These are phyloP conservation scores for Auriculariales sp. DNA, from an alignment of 768 basidiomycete genomes.

Conservation along the genomic window DNA sequence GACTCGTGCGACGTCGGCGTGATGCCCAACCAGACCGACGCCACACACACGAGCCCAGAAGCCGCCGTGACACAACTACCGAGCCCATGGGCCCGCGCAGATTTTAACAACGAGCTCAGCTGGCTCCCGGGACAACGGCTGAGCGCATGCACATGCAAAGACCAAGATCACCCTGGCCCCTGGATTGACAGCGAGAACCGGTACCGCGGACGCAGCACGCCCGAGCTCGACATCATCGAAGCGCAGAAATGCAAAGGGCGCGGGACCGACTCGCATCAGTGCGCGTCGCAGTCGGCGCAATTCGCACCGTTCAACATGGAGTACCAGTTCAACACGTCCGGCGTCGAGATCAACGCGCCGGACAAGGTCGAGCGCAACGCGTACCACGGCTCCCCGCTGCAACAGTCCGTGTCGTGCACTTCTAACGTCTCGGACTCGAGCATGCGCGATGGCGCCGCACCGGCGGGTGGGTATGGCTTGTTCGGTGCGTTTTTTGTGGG, in stretches of 20 bases:
- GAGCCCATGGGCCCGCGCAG: slow-evolving; percentile 26
- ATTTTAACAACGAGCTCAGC: slow-evolving; percentile 48
- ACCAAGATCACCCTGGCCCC: slow-evolving; percentile 70
- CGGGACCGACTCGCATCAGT: slow-evolving; percentile 32
- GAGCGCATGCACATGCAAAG: slow-evolving; percentile 65
- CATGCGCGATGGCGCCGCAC: slow-evolving; percentile 44
- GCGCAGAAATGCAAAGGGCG: slow-evolving; percentile 46
- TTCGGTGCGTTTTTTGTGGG: slow-evolving; percentile 37
- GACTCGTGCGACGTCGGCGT: slow-evolving; percentile 46
- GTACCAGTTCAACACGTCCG: slow-evolving; percentile 28
- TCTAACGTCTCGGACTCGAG: slow-evolving; percentile 29
- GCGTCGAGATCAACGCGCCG: slow-evolving; percentile 21
- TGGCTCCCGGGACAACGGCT: slow-evolving; percentile 68
- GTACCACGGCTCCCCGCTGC: slow-evolving; percentile 40
- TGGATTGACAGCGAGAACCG: slow-evolving; percentile 40
- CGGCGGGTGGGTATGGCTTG: slow-evolving; percentile 34
- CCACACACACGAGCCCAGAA: slow-evolving; percentile 31
- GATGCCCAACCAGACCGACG: slow-evolving; percentile 37
- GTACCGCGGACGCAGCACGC: slow-evolving; percentile 64
- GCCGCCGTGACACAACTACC: slow-evolving; percentile 37
- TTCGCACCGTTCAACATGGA: slow-evolving; percentile 45
- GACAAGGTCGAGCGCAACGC: slow-evolving; percentile 21
- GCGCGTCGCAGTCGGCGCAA: slow-evolving; percentile 59
- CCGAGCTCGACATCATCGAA: slow-evolving; percentile 76
- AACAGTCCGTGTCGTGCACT: slow-evolving; percentile 43